These are phyloP conservation scores for Xylaria sp. DNA, from an alignment of 2,329 filamentous ascomycete species.

Conservation along the genomic window DNA sequence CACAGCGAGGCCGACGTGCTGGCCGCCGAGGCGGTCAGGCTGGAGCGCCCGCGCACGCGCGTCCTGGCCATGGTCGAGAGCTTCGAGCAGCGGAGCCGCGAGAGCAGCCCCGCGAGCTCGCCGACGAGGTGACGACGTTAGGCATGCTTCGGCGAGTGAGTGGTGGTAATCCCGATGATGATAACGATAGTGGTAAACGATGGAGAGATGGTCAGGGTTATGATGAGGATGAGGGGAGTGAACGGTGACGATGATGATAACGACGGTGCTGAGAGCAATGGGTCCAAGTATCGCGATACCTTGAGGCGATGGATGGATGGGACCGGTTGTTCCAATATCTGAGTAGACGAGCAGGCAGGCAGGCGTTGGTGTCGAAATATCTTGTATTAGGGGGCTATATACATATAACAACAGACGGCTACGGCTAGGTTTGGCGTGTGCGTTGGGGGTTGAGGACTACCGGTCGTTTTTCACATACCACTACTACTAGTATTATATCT, in stretches of 20 bases:
- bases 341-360: not conserved
- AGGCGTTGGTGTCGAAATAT: not conserved
- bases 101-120: constrained; percentile 42
- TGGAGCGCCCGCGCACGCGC: constrained; percentile 44
- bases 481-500: too few relatives aligned
- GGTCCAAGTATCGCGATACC: too few relatives aligned
- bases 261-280: too few relatives aligned
- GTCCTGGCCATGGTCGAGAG: constrained; percentile 60
- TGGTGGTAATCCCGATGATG: too few relatives aligned
- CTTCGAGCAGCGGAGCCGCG: constrained; percentile 52
- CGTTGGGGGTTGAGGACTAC: too few relatives aligned
- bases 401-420: not conserved
- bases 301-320: too few relatives aligned
- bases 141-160: too few relatives aligned
- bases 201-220: too few relatives aligned
- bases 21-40: constrained; percentile 49
- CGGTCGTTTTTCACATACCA: not conserved
- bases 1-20: constrained; percentile 39
- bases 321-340: not conserved
- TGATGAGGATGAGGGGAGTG: too few relatives aligned
- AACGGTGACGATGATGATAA: too few relatives aligned
- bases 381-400: too few relatives aligned
- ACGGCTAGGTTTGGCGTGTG: not conserved
- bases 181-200: not conserved
- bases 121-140: constrained; percentile 21